A percentile compares a stretch with the other conserved stretches of the same genome.
Evolutionary conservation across 495 filamentous ascomycete genomes (phyloP).

Genomic region (Hypoxylon cercidicola): DNA sequence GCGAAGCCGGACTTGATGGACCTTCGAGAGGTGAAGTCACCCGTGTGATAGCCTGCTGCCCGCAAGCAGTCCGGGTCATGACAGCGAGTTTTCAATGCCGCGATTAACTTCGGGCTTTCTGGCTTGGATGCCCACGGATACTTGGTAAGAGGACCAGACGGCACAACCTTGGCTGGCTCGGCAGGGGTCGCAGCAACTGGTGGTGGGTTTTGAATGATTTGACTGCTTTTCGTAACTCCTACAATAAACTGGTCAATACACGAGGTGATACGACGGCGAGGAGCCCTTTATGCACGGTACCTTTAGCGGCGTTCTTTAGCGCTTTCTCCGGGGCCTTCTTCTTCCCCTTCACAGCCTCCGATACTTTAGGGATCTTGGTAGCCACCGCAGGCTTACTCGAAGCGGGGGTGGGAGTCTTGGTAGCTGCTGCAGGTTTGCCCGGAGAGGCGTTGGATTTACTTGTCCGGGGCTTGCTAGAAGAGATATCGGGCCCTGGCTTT

Average conservation of each 20-base stretch:
- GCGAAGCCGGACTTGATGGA: neutral
- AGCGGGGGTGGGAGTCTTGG: neutral
- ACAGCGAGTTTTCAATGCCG: neutral
- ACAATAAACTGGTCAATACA: neutral
- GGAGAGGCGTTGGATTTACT: neutral
- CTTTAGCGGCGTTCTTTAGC: slow-evolving; percentile 1
- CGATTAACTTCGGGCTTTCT: neutral
- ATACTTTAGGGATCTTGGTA: neutral
- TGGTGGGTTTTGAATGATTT: neutral
- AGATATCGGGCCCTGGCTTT: neutral
- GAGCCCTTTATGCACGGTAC: slow-evolving; percentile 1
- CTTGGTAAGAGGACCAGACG: neutral
- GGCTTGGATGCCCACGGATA: slow-evolving; percentile 31
- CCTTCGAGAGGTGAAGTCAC: neutral
- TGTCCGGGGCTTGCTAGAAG: neutral
- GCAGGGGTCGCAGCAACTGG: neutral
- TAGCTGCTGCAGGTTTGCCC: neutral
- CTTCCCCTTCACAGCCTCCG: slow-evolving; percentile 1
- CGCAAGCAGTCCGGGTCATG: slow-evolving; percentile 9
- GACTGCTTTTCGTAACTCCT: neutral
- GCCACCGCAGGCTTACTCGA: neutral
- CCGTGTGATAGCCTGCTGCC: slow-evolving; percentile 13
- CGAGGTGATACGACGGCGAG: neutral
- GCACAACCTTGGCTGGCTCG: neutral
- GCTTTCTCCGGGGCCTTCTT: neutral